Evolutionary conservation across 2,329 filamentous ascomycete species (phyloP), one percentile per base, ranked within the genome.

Genomic region (Talaromyces sp.): DNA sequence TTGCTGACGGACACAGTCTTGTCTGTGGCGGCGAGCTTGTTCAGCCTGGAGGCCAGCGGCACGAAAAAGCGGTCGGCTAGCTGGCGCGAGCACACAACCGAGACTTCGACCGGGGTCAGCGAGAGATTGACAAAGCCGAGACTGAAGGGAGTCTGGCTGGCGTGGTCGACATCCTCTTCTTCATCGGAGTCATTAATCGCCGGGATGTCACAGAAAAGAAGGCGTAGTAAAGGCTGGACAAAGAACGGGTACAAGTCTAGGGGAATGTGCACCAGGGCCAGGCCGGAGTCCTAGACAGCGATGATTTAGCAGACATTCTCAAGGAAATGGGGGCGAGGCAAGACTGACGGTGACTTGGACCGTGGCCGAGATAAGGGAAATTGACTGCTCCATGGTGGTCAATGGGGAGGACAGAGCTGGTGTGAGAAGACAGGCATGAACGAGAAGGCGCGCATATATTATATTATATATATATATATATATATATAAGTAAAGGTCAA

Each of bases 61-160:
- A 84, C 80, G 68, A 98, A 96, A 60, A 96, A 84, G 58, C 85
- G 83, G 53, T 85, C 80, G 7, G 90, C 89, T 77, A 91, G 88
- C 49, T 84, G 81, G 62, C 86, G 85, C 64, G 93, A 89, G 71
- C 93, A 98, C 58, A 96, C 91, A 57, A 99, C 84, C 4, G 92
- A 96, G 77, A 91, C 96, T 75, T 97, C 95, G 59, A 96, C 85
- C 0, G 92, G 91, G 0, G 93, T 98, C 69, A 98, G 84, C 64
- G 91, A 96, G 67, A 99, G 87, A 74, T 98, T 98, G 73, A 97
- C 84, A 75, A 99, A 98, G 51, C 87, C 86, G 75, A 95, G 62
- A 52, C 52, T 58, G 41, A 58, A 58, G 89, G 70, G 80, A 65
- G 61, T 70, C 35, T 56, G 58, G 50, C 52, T 66, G 55, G 68